phyloP scores from a whole-genome alignment of 768 basidiomycete genomes.

The Termitomyces sp. region DNA sequence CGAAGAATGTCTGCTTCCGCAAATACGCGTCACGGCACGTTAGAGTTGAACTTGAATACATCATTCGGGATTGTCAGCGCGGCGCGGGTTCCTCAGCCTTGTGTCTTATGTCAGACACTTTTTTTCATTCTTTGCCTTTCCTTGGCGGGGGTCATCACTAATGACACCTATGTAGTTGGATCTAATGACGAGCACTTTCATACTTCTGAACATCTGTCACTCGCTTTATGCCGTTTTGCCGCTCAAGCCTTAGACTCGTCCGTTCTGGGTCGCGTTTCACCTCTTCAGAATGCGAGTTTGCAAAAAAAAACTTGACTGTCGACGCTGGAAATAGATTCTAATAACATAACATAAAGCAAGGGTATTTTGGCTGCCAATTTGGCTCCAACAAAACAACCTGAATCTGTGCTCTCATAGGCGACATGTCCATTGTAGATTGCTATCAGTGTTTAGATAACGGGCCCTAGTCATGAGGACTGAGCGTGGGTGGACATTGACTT shows the following conservation, averaged over 20 bases:
- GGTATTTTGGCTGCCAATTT: not conserved
- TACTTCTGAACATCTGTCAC: not conserved
- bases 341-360: not conserved
- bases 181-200: not conserved
- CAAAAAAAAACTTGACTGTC: not conserved
- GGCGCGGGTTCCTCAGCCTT: not conserved
- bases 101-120: not conserved
- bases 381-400: no score
- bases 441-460: no score
- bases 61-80: not conserved
- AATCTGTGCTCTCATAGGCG: not conserved
- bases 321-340: not conserved
- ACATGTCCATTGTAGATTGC: no score
- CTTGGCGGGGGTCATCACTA: not conserved
- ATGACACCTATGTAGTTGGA: not conserved
- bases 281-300: not conserved
- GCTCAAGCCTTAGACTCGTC: not conserved
- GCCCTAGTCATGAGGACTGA: no score
- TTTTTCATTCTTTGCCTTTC: not conserved
- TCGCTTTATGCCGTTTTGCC: not conserved
- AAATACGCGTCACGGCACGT: slow-evolving; percentile 9
- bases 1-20: slow-evolving; percentile 2
- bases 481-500: no score
- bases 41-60: slow-evolving; percentile 6
- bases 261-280: no score